Percentiles rank a stretch among this genome's conserved stretches.
Evolutionary conservation across 768 basidiomycete genomes (phyloP).

Genomic region (Podaxis sp.): DNA sequence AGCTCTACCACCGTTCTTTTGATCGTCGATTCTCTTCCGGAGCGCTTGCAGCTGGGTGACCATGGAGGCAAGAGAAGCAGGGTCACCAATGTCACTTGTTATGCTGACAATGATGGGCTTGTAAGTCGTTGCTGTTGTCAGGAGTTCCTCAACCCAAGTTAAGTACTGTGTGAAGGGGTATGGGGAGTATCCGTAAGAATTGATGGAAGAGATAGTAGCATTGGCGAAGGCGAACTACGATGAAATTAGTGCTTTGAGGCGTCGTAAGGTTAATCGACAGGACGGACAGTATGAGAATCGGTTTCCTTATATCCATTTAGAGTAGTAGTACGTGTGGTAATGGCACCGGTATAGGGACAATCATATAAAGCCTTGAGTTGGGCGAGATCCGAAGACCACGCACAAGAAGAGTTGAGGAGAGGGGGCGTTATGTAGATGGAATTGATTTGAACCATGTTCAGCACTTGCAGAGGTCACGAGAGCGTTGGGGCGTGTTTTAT

Average conservation of each 20-base stretch:
- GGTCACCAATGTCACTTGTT: conserved; percentile 36
- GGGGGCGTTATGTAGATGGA: conserved; percentile 59
- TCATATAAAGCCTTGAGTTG: conserved; percentile 69
- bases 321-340: conserved; percentile 80
- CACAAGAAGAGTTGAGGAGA: conserved; percentile 76
- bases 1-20: conserved; percentile 22
- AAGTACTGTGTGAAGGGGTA: conserved; percentile 68
- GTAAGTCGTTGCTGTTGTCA: conserved; percentile 22
- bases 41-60: conserved; percentile 59
- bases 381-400: conserved; percentile 71
- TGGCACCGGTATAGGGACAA: conserved; percentile 69
- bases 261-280: background rate
- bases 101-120: conserved; percentile 80
- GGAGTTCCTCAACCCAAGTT: conserved; percentile 58
- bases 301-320: conserved; percentile 70
- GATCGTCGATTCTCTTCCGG: conserved; percentile 39
- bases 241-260: conserved; percentile 9
- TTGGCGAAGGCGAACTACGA: conserved; percentile 60
- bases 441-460: conserved; percentile 57
- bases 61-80: conserved; percentile 53
- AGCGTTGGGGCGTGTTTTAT: background rate
- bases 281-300: conserved; percentile 55
- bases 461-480: conserved; percentile 3
- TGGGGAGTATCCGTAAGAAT: conserved; percentile 89
- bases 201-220: conserved; percentile 59